A percentile compares a stretch with the other conserved stretches of the same genome.
phyloP scores from a whole-genome alignment of 2,329 filamentous ascomycete species.

The Mycocentrospora acerina region DNA sequence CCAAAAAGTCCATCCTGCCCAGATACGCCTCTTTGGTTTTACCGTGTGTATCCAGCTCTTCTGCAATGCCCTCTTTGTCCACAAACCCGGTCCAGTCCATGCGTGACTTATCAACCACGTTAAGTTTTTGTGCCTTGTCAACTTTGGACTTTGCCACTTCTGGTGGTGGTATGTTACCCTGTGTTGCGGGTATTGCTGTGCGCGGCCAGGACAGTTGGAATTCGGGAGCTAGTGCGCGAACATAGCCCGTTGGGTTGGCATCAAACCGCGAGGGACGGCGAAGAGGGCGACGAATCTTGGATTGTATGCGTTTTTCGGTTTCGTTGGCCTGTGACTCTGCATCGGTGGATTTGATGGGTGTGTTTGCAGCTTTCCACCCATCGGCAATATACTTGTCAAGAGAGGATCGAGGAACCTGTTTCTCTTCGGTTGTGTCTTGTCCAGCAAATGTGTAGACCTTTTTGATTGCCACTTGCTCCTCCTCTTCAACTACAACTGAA shows the following conservation, averaged over 20 bases:
- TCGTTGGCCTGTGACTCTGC: slow-evolving; percentile 3
- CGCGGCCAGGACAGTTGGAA: slow-evolving; percentile 46
- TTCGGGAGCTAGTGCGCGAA: slow-evolving; percentile 49
- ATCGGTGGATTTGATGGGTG: slow-evolving; percentile 7
- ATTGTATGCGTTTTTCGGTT: slow-evolving; percentile 5
- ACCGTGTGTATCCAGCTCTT: slow-evolving; percentile 62
- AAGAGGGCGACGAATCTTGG: slow-evolving; percentile 32
- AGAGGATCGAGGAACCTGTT: slow-evolving; percentile 56
- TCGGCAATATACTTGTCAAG: slow-evolving; percentile 31
- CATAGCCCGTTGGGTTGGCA: slow-evolving; percentile 50
- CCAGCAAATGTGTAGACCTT: slow-evolving; percentile 76
- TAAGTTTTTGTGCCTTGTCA: slow-evolving; percentile 60
- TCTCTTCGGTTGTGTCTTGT: slow-evolving; percentile 70
- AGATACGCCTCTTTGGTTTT: slow-evolving; percentile 64
- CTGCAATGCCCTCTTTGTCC: slow-evolving; percentile 60
- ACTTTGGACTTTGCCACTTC: slow-evolving; percentile 16
- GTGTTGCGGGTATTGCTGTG: slow-evolving; percentile 4
- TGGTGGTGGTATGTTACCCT: slow-evolving; percentile 18
- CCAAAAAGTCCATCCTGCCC: slow-evolving; percentile 64
- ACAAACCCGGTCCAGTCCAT: slow-evolving; percentile 67
- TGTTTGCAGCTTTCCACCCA: slow-evolving; percentile 32
- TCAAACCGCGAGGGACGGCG: slow-evolving; percentile 54
- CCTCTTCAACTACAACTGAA: slow-evolving; percentile 19
- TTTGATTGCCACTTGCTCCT: slow-evolving; percentile 61
- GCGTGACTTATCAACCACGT: slow-evolving; percentile 66